Percentiles rank a stretch among this genome's conserved stretches.
phyloP scores from a whole-genome alignment of 805 yeast genomes.

The Cyberlindnera americana region DNA sequence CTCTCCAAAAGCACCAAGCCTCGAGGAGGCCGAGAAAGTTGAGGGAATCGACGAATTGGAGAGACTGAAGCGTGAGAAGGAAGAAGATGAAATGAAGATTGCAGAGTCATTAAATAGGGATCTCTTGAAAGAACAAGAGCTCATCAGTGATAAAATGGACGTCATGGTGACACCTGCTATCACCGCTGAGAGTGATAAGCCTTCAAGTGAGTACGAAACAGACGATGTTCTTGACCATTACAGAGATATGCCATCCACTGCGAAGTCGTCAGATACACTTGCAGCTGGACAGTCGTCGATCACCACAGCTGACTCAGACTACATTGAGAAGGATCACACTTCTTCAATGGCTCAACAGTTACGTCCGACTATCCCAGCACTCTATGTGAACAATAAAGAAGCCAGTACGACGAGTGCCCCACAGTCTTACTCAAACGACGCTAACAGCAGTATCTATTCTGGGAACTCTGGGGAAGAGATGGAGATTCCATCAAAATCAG shows the following conservation, averaged over 20 bases:
- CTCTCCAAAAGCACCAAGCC: constrained; percentile 1
- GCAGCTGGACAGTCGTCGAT: constrained; percentile 20
- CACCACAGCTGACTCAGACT: constrained; percentile 21
- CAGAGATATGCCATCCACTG: constrained; percentile 26
- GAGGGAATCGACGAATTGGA: constrained; percentile 10
- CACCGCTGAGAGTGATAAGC: constrained; percentile 2
- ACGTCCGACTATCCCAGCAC: constrained; percentile 37
- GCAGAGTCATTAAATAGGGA: constrained; percentile 1
- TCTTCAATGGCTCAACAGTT: constrained; percentile 43
- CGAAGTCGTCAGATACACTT: constrained; percentile 22
- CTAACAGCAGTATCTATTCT: constrained; percentile 16
- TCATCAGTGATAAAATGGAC: constrained; percentile 1
- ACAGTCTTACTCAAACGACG: constrained; percentile 3
- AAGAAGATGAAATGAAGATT: constrained; percentile 9
- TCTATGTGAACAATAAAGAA: constrained; percentile 12
- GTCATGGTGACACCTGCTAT: constrained; percentile 1
- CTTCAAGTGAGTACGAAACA: constrained; percentile 12
- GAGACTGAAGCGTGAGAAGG: constrained; percentile 11
- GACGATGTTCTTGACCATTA: constrained; percentile 16
- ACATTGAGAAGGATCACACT: constrained; percentile 4
- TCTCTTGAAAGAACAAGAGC: constrained; percentile 2
- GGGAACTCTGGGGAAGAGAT: constrained; percentile 9
- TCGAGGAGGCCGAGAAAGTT: constrained; percentile 11
- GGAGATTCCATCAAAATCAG: constrained; percentile 34
- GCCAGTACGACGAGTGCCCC: constrained; percentile 1